These are phyloP conservation scores for Aspergillus leporis DNA, from an alignment of 495 filamentous ascomycete genomes.

Conservation along the genomic window DNA sequence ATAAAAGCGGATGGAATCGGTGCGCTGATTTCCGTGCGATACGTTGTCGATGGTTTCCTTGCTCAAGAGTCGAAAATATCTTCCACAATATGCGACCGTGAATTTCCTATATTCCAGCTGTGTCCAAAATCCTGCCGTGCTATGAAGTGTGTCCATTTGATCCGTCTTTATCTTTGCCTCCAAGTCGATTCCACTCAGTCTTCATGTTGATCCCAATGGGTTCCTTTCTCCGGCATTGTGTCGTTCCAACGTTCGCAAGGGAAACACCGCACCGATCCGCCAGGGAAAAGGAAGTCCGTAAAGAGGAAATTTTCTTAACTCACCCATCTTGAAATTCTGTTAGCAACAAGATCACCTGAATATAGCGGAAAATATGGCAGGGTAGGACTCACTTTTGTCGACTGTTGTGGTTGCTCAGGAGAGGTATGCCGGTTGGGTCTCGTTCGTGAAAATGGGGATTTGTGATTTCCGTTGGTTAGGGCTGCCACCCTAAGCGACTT, in stretches of 20 bases:
- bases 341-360: conserved; percentile 29
- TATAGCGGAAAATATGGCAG: conserved; percentile 4
- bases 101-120: neutral
- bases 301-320: conserved; percentile 37
- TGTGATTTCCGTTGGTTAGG: conserved; percentile 51
- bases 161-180: neutral
- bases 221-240: conserved; percentile 8
- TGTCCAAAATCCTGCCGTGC: neutral
- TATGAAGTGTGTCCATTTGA: neutral
- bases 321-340: conserved; percentile 55
- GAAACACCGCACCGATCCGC: conserved; percentile 35
- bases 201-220: neutral
- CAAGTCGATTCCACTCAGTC: neutral
- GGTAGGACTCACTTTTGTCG: conserved; percentile 54
- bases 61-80: neutral
- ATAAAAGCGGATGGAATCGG: conserved; percentile 21
- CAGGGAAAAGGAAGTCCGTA: conserved; percentile 14
- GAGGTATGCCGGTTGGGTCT: conserved; percentile 38
- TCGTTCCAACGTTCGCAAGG: conserved; percentile 24
- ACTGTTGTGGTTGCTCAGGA: conserved; percentile 53
- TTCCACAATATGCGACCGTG: conserved; percentile 11
- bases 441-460: conserved; percentile 45
- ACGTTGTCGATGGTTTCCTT: conserved; percentile 3
- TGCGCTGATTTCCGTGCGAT: conserved; percentile 21
- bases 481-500: conserved; percentile 52